These are phyloP conservation scores for Allium cepa DNA, from an alignment of 106 monocot genomes.

Conservation along the genomic window DNA sequence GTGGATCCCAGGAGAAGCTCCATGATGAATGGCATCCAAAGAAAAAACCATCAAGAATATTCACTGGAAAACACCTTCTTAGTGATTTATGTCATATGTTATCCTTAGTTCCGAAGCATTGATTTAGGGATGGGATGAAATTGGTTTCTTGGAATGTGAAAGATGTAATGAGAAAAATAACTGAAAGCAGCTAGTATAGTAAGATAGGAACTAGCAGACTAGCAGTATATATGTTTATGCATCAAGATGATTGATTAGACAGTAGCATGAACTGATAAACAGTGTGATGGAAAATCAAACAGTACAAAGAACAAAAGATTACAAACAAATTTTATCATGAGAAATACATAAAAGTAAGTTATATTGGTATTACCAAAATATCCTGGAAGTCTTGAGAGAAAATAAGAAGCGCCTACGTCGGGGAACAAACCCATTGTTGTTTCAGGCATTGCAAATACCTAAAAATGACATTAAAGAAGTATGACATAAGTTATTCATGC, in stretches of 20 bases:
- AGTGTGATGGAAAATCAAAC: too few relatives aligned
- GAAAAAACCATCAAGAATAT: too few relatives aligned
- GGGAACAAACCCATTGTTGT: constrained; percentile 80
- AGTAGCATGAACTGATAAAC: background rate
- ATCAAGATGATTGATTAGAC: background rate
- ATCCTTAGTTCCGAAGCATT: too few relatives aligned
- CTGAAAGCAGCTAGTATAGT: background rate
- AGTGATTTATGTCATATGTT: too few relatives aligned
- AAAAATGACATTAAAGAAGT: constrained; percentile 6
- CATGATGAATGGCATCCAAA: too few relatives aligned
- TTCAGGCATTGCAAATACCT: constrained; percentile 99
- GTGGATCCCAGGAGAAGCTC: too few relatives aligned
- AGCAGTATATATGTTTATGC: background rate
- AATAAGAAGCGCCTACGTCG: constrained; percentile 90
- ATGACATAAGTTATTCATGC: too few relatives aligned
- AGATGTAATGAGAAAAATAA: background rate
- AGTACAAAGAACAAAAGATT: background rate
- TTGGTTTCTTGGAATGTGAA: too few relatives aligned
- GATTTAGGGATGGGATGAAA: too few relatives aligned
- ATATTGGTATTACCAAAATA: constrained; percentile 46
- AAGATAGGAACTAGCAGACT: background rate
- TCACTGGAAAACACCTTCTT: too few relatives aligned
- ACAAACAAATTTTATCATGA: background rate
- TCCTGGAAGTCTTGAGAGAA: constrained; percentile 74
- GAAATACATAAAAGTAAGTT: background rate